These are phyloP conservation scores for Hygrocybe coccinea DNA, from an alignment of 768 basidiomycete species.

Conservation along the genomic window DNA sequence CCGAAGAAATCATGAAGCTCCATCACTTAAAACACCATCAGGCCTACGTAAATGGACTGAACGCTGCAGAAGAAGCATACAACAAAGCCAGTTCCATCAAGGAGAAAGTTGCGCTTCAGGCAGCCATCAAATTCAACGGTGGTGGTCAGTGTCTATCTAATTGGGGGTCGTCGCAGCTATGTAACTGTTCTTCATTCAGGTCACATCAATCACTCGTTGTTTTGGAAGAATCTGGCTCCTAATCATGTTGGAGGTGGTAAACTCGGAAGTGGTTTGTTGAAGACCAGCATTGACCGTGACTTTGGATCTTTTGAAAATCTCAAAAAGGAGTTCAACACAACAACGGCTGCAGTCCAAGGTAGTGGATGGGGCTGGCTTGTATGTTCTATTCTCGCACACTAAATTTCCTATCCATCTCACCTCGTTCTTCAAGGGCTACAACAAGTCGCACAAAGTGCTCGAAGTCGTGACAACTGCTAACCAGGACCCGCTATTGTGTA, in stretches of 20 bases:
- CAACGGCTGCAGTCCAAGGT: slow-evolving; percentile 90
- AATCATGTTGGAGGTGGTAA: slow-evolving; percentile 55
- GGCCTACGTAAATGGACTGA: slow-evolving; percentile 89
- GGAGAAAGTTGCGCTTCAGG: slow-evolving; percentile 81
- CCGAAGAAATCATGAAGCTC: slow-evolving; percentile 85
- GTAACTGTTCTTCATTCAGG: slow-evolving; percentile 36
- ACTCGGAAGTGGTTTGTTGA: slow-evolving; percentile 61
- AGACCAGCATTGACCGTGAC: slow-evolving; percentile 67
- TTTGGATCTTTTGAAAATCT: slow-evolving; percentile 87
- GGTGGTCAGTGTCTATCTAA: slow-evolving; percentile 9
- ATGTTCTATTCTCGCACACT: slow-evolving; percentile 20
- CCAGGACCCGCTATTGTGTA: slow-evolving; percentile 79
- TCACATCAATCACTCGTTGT: slow-evolving; percentile 92
- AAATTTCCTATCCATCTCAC: not conserved
- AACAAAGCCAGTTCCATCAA: slow-evolving; percentile 62
- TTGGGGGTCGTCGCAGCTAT: not conserved
- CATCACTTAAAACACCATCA: slow-evolving; percentile 96
- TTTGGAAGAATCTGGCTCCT: slow-evolving; percentile 97
- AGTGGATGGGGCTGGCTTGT: slow-evolving; percentile 99
- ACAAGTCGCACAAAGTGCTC: slow-evolving; percentile 60
- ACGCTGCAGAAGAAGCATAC: slow-evolving; percentile 80
- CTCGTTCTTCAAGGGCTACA: slow-evolving; percentile 57
- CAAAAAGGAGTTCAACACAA: slow-evolving; percentile 81
- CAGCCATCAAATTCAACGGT: slow-evolving; percentile 75
- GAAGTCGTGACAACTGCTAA: slow-evolving; percentile 92